Conservation (phyloP, 2,329 filamentous ascomycete species). For the Aspergillus sp. region DNA sequence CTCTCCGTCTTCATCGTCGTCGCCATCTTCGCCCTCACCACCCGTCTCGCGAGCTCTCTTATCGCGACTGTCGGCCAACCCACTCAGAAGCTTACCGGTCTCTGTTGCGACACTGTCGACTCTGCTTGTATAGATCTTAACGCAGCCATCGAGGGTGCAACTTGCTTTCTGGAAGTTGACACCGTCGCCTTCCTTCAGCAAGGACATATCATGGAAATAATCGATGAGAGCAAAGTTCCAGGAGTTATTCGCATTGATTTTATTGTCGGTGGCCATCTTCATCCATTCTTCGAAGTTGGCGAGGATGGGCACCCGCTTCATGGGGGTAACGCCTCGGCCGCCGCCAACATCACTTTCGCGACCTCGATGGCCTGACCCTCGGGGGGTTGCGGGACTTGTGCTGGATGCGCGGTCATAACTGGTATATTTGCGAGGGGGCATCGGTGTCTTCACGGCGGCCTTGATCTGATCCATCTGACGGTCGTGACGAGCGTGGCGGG, state of each 20-base stretch:
- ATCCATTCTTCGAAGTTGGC: slow-evolving; percentile 99
- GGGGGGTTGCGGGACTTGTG: slow-evolving; percentile 51
- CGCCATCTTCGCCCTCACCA: slow-evolving; percentile 57
- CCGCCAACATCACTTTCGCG: slow-evolving; percentile 54
- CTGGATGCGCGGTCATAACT: slow-evolving; percentile 35
- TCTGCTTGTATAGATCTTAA: slow-evolving; percentile 98
- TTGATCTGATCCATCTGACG: slow-evolving; percentile 90
- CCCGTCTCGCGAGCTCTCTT: slow-evolving; percentile 66
- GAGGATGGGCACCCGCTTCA: slow-evolving; percentile 92
- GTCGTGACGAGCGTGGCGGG: slow-evolving; percentile 83
- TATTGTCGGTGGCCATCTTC: slow-evolving; percentile 99
- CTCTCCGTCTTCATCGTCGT: slow-evolving; percentile 61
- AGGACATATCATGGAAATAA: slow-evolving; percentile 98
- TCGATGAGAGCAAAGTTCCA: slow-evolving; percentile 99
- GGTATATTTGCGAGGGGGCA: slow-evolving; percentile 40
- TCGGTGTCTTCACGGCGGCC: slow-evolving; percentile 58
- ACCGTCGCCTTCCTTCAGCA: slow-evolving; percentile 91
- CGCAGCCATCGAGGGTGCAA: slow-evolving; percentile 94
- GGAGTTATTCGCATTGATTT: slow-evolving; percentile 96
- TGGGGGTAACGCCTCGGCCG: slow-evolving; percentile 78
- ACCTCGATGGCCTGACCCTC: slow-evolving; percentile 32
- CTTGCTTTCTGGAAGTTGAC: slow-evolving; percentile 99
- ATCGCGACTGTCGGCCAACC: slow-evolving; percentile 72
- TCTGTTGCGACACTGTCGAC: slow-evolving; percentile 98
- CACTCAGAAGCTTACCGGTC: slow-evolving; percentile 90